Evolutionary conservation across 345 rosid species (phyloP).

Genomic region (Ceriops tagal): DNA sequence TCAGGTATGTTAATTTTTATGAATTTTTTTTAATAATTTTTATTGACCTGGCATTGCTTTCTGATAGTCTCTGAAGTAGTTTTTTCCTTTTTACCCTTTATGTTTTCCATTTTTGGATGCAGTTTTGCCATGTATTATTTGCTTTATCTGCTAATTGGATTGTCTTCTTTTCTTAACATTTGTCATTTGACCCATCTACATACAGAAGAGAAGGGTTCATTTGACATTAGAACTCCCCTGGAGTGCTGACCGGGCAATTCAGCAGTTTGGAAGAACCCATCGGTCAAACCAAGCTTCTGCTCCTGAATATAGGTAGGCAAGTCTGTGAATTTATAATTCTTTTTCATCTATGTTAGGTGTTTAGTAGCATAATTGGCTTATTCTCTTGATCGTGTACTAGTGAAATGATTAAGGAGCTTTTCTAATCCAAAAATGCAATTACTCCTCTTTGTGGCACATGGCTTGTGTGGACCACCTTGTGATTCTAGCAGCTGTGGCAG

Average conservation of each 20-base stretch:
- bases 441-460: not conserved
- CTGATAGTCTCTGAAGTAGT: slow-evolving; percentile 1
- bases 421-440: not conserved
- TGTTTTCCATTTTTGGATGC: not conserved
- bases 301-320: slow-evolving; percentile 80
- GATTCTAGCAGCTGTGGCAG: too few relatives aligned
- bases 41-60: not conserved
- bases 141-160: not conserved
- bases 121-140: slow-evolving; percentile 4
- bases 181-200: slow-evolving; percentile 9
- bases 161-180: slow-evolving; percentile 10
- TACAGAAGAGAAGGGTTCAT: slow-evolving; percentile 92
- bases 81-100: not conserved
- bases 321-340: not conserved
- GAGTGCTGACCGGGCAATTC: slow-evolving; percentile 99
- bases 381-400: not conserved
- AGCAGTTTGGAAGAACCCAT: slow-evolving; percentile 98
- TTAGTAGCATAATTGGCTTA: not conserved
- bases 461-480: not conserved
- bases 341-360: not conserved
- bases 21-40: not conserved
- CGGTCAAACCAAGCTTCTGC: slow-evolving; percentile 99
- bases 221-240: slow-evolving; percentile 98
- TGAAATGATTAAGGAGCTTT: not conserved
- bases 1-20: slow-evolving; percentile 50